phyloP scores from a whole-genome alignment of 2,329 filamentous ascomycete genomes.

The Neophaeococcomyces aloes region DNA sequence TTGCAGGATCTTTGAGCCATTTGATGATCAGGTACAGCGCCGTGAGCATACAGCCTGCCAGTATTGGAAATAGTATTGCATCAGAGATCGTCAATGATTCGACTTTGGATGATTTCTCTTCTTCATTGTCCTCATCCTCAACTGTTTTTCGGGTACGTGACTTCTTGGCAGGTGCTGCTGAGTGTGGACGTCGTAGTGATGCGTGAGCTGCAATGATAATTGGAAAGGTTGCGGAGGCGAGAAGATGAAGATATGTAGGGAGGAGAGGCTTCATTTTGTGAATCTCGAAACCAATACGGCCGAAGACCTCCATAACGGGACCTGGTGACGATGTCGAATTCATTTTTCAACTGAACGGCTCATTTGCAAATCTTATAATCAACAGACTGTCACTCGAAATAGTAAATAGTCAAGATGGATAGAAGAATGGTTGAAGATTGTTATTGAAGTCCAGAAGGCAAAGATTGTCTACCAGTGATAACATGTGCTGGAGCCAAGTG shows the following conservation, averaged over 20 bases:
- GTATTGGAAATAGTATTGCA: conserved; percentile 71
- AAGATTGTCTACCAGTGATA: too few species aligned
- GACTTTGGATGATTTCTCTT: conserved; percentile 48
- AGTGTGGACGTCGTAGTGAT: conserved; percentile 72
- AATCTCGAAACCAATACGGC: conserved; percentile 16
- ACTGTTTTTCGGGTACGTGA: conserved; percentile 31
- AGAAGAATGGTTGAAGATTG: too few species aligned
- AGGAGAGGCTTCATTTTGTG: conserved; percentile 34
- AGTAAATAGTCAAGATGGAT: too few species aligned
- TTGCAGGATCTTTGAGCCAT: conserved; percentile 68
- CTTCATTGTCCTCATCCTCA: conserved; percentile 45
- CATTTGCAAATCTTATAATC: too few species aligned
- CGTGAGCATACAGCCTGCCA: conserved; percentile 61
- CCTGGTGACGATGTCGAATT: conserved; percentile 11
- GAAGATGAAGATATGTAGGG: conserved; percentile 49
- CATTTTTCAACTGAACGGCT: not conserved
- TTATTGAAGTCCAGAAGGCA: too few species aligned
- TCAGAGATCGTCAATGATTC: conserved; percentile 65
- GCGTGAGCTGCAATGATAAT: conserved; percentile 79
- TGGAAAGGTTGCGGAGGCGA: conserved; percentile 63
- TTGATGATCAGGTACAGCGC: conserved; percentile 82
- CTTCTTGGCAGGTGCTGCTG: conserved; percentile 54
- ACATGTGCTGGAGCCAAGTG: too few species aligned
- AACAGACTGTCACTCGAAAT: too few species aligned
- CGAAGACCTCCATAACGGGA: conserved; percentile 14